phyloP scores from a whole-genome alignment of 805 yeast species.

The Candida verbasci region DNA sequence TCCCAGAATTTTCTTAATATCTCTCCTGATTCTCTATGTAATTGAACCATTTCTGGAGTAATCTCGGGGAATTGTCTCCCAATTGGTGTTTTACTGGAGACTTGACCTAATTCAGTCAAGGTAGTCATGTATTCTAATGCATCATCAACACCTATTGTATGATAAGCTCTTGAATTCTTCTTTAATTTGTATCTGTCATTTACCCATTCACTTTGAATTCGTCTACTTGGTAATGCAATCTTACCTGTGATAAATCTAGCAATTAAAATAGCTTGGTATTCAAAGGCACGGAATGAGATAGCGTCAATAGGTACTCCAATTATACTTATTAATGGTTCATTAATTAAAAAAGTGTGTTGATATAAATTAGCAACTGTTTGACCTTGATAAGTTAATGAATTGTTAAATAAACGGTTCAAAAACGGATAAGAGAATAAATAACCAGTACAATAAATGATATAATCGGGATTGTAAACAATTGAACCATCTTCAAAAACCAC shows the following conservation, averaged over 20 bases:
- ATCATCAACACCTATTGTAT: slow-evolving; percentile 30
- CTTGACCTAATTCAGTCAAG: slow-evolving; percentile 21
- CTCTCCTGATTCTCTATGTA: slow-evolving; percentile 13
- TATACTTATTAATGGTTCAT: slow-evolving; percentile 62
- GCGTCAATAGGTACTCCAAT: slow-evolving; percentile 60
- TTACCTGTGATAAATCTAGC: slow-evolving; percentile 60
- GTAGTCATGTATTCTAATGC: slow-evolving; percentile 22
- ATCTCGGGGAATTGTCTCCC: slow-evolving; percentile 22
- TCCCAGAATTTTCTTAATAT: slow-evolving; percentile 18
- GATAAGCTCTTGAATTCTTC: slow-evolving; percentile 37
- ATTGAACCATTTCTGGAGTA: slow-evolving; percentile 13
- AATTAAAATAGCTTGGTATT: slow-evolving; percentile 60
- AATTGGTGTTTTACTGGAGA: slow-evolving; percentile 9
- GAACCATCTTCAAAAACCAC: slow-evolving; percentile 49
- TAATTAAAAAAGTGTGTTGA: slow-evolving; percentile 53
- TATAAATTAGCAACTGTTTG: slow-evolving; percentile 41
- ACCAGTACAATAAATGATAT: slow-evolving; percentile 70
- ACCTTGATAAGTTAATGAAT: slow-evolving; percentile 26
- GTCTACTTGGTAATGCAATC: slow-evolving; percentile 43
- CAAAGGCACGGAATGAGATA: slow-evolving; percentile 58
- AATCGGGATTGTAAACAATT: slow-evolving; percentile 45
- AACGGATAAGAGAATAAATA: slow-evolving; percentile 66
- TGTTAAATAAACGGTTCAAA: slow-evolving; percentile 31
- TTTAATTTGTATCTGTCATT: slow-evolving; percentile 30
- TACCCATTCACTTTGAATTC: slow-evolving; percentile 45